Percentiles rank a stretch among this genome's conserved stretches.
Evolutionary conservation across 345 rosid genomes (phyloP).

Genomic region (Cardamine occulta): DNA sequence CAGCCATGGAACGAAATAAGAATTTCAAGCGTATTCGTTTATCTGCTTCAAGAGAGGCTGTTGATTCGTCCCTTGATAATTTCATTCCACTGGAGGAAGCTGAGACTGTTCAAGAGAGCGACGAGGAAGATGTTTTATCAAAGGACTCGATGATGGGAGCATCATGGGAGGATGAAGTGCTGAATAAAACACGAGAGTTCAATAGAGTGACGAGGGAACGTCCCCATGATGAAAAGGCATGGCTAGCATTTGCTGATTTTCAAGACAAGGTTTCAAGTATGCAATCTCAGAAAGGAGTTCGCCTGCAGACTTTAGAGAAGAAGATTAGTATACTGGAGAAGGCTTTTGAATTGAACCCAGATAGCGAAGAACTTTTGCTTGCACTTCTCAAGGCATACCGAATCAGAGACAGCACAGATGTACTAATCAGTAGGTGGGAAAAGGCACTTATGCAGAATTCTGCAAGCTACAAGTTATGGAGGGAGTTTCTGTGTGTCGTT

Average conservation of each 20-base stretch:
- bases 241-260: slow-evolving; percentile 87
- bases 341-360: slow-evolving; percentile 86
- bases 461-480: slow-evolving; percentile 77
- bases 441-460: slow-evolving; percentile 74
- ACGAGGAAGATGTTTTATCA: slow-evolving; percentile 41
- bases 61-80: slow-evolving; percentile 42
- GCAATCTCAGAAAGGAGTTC: slow-evolving; percentile 86
- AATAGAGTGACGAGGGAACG: slow-evolving; percentile 77
- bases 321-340: slow-evolving; percentile 93
- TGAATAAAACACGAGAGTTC: slow-evolving; percentile 77
- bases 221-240: slow-evolving; percentile 73
- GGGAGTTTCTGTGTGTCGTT: slow-evolving; percentile 76
- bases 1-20: slow-evolving; percentile 68
- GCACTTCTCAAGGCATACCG: slow-evolving; percentile 83
- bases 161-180: slow-evolving; percentile 95
- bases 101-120: slow-evolving; percentile 42
- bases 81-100: slow-evolving; percentile 68
- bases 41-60: slow-evolving; percentile 47
- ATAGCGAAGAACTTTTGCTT: slow-evolving; percentile 79
- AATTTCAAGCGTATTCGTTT: slow-evolving; percentile 63
- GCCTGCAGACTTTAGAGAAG: slow-evolving; percentile 86
- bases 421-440: slow-evolving; percentile 83
- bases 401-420: slow-evolving; percentile 74
- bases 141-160: slow-evolving; percentile 55
- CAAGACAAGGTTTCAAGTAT: slow-evolving; percentile 80